phyloP scores from a whole-genome alignment of 106 monocot genomes.

The Agapanthus africanus region DNA sequence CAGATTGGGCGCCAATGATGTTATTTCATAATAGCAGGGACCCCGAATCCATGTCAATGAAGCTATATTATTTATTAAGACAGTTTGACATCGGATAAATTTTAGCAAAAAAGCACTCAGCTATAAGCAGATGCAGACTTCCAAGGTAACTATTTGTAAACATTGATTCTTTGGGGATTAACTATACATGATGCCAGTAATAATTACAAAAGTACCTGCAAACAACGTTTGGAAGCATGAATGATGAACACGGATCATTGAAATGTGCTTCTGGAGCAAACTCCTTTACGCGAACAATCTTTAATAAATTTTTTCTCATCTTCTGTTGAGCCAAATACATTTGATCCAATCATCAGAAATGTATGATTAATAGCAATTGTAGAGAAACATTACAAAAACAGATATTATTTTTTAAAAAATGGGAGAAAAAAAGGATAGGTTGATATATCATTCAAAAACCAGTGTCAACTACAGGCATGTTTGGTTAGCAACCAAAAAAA shows the following conservation, averaged over 20 bases:
- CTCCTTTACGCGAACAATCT: constrained; percentile 80
- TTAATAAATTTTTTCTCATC: constrained; percentile 90
- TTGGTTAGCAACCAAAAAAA: no score
- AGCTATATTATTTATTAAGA: no score
- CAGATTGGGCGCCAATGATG: no score
- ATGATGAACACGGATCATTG: constrained; percentile 42
- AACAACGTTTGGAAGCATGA: constrained; percentile 85
- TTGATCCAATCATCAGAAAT: neutral
- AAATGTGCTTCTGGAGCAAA: constrained; percentile 97
- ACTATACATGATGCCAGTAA: neutral
- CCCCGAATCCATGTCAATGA: no score
- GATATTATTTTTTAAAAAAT: no score
- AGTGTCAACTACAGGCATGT: no score
- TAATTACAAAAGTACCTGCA: constrained; percentile 55
- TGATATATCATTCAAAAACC: no score
- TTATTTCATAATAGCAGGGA: no score
- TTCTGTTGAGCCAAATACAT: constrained; percentile 40
- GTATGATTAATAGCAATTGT: neutral
- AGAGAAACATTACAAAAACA: no score
- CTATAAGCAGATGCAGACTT: neutral
- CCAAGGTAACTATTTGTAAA: neutral
- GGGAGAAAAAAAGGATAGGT: no score
- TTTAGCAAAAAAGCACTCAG: neutral
- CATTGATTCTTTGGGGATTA: neutral
- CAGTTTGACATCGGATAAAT: neutral